Conservation (phyloP, 139 green algal species). For the Raphidocelis subcapitata region DNA sequence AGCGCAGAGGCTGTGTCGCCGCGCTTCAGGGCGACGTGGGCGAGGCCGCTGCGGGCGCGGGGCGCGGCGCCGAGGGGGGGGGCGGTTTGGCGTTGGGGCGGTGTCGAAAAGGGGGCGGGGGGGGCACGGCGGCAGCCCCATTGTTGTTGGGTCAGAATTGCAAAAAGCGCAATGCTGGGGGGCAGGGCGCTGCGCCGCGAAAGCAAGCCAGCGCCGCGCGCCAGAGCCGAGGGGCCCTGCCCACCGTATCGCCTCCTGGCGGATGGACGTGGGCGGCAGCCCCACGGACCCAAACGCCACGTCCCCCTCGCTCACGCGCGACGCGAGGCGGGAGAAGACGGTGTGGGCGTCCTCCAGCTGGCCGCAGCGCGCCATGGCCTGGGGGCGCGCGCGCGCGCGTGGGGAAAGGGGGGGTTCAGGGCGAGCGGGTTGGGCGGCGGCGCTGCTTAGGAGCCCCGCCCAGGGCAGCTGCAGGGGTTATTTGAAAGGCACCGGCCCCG, state of each 20-base stretch:
- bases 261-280: slow-evolving; percentile 55
- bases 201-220: too few relatives aligned
- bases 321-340: slow-evolving; percentile 45
- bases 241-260: slow-evolving; percentile 65
- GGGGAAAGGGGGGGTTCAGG: neutral
- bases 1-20: slow-evolving; percentile 47
- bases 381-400: neutral
- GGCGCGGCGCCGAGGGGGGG: neutral
- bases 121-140: too few relatives aligned
- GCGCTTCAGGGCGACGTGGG: slow-evolving; percentile 52
- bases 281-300: slow-evolving; percentile 63
- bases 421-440: neutral
- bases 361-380: neutral
- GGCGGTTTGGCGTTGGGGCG: too few relatives aligned
- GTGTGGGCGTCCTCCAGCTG: slow-evolving; percentile 20
- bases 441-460: too few relatives aligned
- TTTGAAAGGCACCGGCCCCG: too few relatives aligned
- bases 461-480: too few relatives aligned
- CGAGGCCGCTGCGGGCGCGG: slow-evolving; percentile 23
- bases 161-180: too few relatives aligned
- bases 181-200: neutral
- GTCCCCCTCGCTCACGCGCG: slow-evolving; percentile 73
- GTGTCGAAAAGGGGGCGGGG: too few relatives aligned
- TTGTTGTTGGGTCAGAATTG: too few relatives aligned
- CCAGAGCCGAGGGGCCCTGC: too few relatives aligned